phyloP scores from a whole-genome alignment of 2,329 filamentous ascomycete genomes.

The Ascochyta viciae-villosae region DNA sequence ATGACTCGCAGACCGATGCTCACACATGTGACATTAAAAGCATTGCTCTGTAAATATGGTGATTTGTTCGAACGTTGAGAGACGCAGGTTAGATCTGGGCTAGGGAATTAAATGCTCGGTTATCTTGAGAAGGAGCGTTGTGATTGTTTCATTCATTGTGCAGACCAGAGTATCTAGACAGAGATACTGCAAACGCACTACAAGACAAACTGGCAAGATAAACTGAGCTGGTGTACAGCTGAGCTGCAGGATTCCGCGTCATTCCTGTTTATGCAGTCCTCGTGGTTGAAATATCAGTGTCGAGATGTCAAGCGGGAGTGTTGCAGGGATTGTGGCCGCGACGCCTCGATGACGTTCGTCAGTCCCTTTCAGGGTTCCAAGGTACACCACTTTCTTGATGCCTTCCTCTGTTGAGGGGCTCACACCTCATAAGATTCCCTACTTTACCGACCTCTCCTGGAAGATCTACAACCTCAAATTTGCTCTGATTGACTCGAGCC shows the following conservation, averaged over 20 bases:
- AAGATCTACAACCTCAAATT: slow-evolving; percentile 29
- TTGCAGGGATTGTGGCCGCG: slow-evolving; percentile 28
- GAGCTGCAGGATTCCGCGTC: background rate
- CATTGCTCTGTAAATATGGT: background rate
- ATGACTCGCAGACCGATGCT: slow-evolving; percentile 5
- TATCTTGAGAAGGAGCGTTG: no score
- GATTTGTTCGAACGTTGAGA: background rate
- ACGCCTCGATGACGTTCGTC: slow-evolving; percentile 39
- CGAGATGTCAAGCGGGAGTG: slow-evolving; percentile 23
- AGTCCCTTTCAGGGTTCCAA: slow-evolving; percentile 20
- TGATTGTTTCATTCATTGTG: no score
- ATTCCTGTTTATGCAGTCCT: slow-evolving; percentile 12
- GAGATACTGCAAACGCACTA: background rate
- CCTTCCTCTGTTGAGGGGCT: slow-evolving; percentile 21
- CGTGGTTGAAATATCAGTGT: slow-evolving; percentile 1
- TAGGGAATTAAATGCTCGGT: no score
- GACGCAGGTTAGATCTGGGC: no score
- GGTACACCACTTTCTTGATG: slow-evolving; percentile 40
- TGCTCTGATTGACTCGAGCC: slow-evolving; percentile 26
- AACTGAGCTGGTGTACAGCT: background rate
- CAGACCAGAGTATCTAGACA: no score
- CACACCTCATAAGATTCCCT: slow-evolving; percentile 25
- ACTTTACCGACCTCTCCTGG: slow-evolving; percentile 25
- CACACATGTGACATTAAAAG: background rate
- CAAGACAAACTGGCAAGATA: background rate